A percentile compares a stretch with the other conserved stretches of the same genome.
Conservation (phyloP, 257 asterid genomes). For the Solanum clarkiae region DNA sequence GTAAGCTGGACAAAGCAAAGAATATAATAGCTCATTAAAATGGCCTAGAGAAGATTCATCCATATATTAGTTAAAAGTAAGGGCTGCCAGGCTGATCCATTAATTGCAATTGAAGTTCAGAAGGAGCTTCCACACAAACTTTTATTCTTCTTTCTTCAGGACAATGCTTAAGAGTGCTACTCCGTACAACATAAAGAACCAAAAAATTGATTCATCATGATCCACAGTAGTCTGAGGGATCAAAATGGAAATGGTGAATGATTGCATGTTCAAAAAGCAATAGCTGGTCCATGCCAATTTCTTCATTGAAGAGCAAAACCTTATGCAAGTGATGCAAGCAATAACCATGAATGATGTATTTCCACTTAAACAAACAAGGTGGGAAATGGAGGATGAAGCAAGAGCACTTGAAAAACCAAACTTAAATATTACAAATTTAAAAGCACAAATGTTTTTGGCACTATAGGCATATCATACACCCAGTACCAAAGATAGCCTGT, state of each 20-base stretch:
- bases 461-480: neutral
- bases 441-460: neutral
- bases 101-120: neutral
- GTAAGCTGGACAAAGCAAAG: constrained; percentile 45
- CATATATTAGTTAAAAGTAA: neutral
- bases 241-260: neutral
- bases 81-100: neutral
- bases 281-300: neutral
- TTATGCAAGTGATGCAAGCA: neutral
- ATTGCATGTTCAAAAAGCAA: neutral
- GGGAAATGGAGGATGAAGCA: neutral
- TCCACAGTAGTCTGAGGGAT: neutral
- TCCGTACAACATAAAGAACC: neutral
- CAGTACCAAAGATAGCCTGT: neutral
- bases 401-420: neutral
- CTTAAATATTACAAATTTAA: neutral
- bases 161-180: neutral
- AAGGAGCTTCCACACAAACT: neutral
- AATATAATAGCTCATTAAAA: neutral
- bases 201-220: neutral
- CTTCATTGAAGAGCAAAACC: neutral
- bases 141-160: neutral
- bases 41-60: neutral
- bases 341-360: neutral
- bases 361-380: neutral